A percentile compares a stretch with the other conserved stretches of the same genome.
These are phyloP conservation scores for Adansonia rubrostipa DNA, from an alignment of 441 rosid genomes.

Conservation along the genomic window DNA sequence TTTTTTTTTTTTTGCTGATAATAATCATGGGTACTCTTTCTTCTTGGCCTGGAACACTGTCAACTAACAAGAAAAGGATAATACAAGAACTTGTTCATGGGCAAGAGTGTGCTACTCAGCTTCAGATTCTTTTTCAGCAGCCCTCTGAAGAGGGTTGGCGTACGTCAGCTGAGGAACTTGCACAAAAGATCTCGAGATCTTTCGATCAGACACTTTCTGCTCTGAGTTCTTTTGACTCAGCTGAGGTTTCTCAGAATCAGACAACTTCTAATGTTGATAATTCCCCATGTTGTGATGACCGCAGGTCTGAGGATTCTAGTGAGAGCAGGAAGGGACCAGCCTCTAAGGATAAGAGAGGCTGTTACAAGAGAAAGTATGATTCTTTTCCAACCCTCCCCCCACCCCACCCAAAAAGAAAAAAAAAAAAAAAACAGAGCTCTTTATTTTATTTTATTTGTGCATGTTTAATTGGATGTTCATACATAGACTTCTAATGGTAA, in stretches of 20 bases:
- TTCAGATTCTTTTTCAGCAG: conserved; percentile 44
- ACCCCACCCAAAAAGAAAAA: no score
- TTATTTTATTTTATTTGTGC: not conserved
- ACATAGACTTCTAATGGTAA: not conserved
- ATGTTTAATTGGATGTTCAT: not conserved
- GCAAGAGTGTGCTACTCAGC: conserved; percentile 48
- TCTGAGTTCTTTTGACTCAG: conserved; percentile 32
- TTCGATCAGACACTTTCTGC: conserved; percentile 51
- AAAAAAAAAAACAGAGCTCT: not conserved
- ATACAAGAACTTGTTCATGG: conserved; percentile 53
- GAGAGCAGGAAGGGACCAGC: conserved; percentile 48
- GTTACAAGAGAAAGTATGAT: conserved; percentile 80
- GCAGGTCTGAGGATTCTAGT: conserved; percentile 57
- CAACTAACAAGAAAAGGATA: conserved; percentile 32
- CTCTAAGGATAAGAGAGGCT: conserved; percentile 55
- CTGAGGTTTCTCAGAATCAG: conserved; percentile 28
- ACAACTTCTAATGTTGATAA: conserved; percentile 39
- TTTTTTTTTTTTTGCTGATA: not conserved
- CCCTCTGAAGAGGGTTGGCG: conserved; percentile 25
- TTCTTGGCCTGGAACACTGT: conserved; percentile 24
- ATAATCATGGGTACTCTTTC: conserved; percentile 33
- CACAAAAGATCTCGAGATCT: conserved; percentile 55
- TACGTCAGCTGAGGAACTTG: conserved; percentile 38
- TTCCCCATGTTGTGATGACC: conserved; percentile 39
- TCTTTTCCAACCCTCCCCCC: not conserved